These are phyloP conservation scores for Goniomonas avonlea DNA, from an alignment of 78 protist genomes.

Conservation along the genomic window DNA sequence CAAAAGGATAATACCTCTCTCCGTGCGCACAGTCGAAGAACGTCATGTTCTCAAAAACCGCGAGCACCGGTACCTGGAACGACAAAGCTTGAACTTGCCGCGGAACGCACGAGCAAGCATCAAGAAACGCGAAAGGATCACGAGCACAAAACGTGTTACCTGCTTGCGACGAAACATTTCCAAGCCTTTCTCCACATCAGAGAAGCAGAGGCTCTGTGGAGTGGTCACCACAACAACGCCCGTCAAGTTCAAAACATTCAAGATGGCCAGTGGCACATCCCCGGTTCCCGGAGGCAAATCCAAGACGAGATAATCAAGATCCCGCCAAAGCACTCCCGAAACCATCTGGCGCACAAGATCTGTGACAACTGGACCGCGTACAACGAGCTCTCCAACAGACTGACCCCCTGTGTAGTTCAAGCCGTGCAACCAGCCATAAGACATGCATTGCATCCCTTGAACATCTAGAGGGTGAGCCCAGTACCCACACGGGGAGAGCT, in stretches of 20 bases:
- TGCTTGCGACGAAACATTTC: too few species aligned
- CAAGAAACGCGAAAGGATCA: too few species aligned
- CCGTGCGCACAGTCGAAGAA: too few species aligned
- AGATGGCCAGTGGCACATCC: conserved; percentile 82
- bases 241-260: conserved; percentile 53
- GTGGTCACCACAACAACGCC: conserved; percentile 56
- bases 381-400: background rate
- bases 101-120: too few species aligned
- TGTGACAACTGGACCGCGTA: conserved; percentile 30
- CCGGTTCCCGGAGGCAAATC: conserved; percentile 99
- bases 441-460: conserved; percentile 1
- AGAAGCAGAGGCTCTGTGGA: conserved; percentile 47
- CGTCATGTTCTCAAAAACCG: too few species aligned
- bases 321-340: conserved; percentile 69
- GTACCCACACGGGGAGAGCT: conserved; percentile 2
- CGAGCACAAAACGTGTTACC: too few species aligned
- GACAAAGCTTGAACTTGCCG: too few species aligned
- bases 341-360: conserved; percentile 41
- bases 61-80: too few species aligned
- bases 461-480: background rate
- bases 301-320: conserved; percentile 76
- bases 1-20: too few species aligned
- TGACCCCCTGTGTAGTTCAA: background rate
- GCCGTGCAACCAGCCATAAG: background rate
- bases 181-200: conserved; percentile 48